These are phyloP conservation scores for Sarocladiaceae sp. DNA, from an alignment of 2,329 filamentous ascomycete species.

Conservation along the genomic window DNA sequence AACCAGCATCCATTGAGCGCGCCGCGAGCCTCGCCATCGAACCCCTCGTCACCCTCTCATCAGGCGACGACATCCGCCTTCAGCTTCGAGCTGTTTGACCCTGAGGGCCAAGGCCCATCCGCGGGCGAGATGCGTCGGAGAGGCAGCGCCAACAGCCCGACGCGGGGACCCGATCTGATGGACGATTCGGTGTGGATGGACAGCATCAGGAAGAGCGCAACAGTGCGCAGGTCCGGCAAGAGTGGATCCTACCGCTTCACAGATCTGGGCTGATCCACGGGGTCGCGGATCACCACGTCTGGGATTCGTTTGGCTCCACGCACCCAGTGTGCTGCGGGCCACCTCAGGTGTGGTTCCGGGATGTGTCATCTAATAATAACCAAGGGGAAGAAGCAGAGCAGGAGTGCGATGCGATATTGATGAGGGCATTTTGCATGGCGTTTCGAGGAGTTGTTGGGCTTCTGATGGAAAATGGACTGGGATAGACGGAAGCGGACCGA, in stretches of 20 bases:
- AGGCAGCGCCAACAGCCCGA: conserved; percentile 67
- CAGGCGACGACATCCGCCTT: conserved; percentile 46
- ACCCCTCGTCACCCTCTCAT: conserved; percentile 25
- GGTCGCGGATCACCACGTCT: not conserved
- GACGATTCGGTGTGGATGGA: conserved; percentile 91
- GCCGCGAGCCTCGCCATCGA: conserved; percentile 41
- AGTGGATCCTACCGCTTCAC: conserved; percentile 26
- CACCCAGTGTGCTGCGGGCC: not conserved
- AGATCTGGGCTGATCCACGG: conserved; percentile 17
- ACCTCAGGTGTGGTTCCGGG: not conserved
- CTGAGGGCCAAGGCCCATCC: conserved; percentile 23
- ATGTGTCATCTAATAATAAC: conserved; percentile 4
- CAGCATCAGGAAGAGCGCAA: conserved; percentile 84
- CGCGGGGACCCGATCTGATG: conserved; percentile 54
- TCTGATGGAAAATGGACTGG: too few species aligned
- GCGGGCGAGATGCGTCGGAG: conserved; percentile 46
- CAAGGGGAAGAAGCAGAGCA: not conserved
- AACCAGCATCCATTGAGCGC: conserved; percentile 46
- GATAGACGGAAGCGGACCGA: too few species aligned
- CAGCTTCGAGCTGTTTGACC: conserved; percentile 51
- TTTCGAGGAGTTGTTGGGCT: not conserved
- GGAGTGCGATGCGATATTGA: not conserved
- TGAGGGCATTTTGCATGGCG: conserved; percentile 1
- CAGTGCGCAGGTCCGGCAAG: conserved; percentile 44
- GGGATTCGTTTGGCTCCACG: not conserved